Evolutionary conservation across 2,329 filamentous ascomycete species (phyloP).

Genomic region (Beauveria varroae): DNA sequence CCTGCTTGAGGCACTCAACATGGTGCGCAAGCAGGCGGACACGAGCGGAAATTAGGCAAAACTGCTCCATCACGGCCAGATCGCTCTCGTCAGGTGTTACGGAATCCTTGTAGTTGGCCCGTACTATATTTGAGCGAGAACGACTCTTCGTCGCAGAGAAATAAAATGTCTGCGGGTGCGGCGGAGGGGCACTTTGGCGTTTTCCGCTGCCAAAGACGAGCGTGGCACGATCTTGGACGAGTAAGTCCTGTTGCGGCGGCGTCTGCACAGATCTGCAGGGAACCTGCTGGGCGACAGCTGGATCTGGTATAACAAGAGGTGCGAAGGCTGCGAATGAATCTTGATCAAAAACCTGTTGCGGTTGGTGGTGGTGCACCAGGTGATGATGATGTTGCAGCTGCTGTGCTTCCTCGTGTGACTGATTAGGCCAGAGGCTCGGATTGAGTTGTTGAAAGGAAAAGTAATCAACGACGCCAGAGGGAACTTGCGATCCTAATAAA

Average conservation of each 20-base stretch:
- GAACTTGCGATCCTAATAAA: constrained; percentile 19
- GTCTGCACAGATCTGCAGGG: not conserved
- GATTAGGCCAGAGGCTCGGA: not conserved
- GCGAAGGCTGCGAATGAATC: not conserved
- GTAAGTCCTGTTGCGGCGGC: not conserved
- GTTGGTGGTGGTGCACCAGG: not conserved
- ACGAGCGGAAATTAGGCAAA: constrained; percentile 30
- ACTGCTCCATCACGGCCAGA: constrained; percentile 29
- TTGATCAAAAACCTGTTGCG: not conserved
- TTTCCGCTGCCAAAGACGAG: not conserved
- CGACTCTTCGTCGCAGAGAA: not conserved
- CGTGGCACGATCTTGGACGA: not conserved
- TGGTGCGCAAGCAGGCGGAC: constrained; percentile 30
- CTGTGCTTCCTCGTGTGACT: not conserved
- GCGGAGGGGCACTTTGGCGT: not conserved
- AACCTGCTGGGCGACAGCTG: not conserved
- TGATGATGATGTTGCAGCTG: not conserved
- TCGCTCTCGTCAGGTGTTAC: constrained; percentile 13
- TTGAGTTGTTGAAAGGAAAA: constrained; percentile 1
- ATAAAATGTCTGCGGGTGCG: not conserved
- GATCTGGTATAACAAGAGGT: not conserved
- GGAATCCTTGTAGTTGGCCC: not conserved
- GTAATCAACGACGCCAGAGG: not conserved
- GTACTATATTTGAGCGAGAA: not conserved
- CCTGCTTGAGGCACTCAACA: constrained; percentile 20